Evolutionary conservation across 345 rosid species (phyloP).

Genomic region (Brassica juncea): DNA sequence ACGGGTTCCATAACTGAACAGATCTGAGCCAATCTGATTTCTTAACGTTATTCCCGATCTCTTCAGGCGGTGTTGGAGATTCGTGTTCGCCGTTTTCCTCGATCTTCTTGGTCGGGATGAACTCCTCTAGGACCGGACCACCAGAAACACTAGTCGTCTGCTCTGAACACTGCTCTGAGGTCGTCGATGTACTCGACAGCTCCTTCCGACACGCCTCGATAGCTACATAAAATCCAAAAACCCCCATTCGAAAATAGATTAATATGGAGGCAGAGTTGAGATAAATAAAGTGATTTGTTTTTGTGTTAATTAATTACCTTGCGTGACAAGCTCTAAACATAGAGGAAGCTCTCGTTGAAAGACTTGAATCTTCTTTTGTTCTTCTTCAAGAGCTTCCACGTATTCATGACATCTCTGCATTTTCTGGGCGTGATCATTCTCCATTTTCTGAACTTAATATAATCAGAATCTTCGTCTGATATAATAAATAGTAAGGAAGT

Average conservation of each 20-base stretch:
- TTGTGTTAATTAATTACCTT: constrained; percentile 49
- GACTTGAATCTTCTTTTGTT: constrained; percentile 80
- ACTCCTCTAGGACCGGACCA: constrained; percentile 75
- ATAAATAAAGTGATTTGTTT: neutral
- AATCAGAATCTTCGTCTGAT: neutral
- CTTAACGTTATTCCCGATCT: constrained; percentile 19
- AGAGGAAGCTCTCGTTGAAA: constrained; percentile 95
- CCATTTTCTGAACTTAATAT: neutral
- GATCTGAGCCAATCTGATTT: constrained; percentile 99
- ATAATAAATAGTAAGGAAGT: neutral
- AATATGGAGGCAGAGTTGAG: neutral
- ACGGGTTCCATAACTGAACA: constrained; percentile 91
- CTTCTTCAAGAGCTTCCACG: constrained; percentile 78
- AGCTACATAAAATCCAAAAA: constrained; percentile 44
- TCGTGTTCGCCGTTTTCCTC: constrained; percentile 52
- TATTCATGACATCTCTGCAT: constrained; percentile 62
- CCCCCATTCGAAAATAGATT: neutral
- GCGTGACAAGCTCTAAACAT: constrained; percentile 89
- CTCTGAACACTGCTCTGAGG: constrained; percentile 71
- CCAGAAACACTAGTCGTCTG: constrained; percentile 69
- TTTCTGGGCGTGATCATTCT: constrained; percentile 55
- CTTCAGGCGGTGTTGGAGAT: constrained; percentile 28
- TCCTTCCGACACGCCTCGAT: constrained; percentile 76
- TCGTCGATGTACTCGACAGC: constrained; percentile 65
- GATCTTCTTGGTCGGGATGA: constrained; percentile 71